These are phyloP conservation scores for Microbotryum violaceum DNA, from an alignment of 1,284 basidiomycete genomes.

Conservation along the genomic window DNA sequence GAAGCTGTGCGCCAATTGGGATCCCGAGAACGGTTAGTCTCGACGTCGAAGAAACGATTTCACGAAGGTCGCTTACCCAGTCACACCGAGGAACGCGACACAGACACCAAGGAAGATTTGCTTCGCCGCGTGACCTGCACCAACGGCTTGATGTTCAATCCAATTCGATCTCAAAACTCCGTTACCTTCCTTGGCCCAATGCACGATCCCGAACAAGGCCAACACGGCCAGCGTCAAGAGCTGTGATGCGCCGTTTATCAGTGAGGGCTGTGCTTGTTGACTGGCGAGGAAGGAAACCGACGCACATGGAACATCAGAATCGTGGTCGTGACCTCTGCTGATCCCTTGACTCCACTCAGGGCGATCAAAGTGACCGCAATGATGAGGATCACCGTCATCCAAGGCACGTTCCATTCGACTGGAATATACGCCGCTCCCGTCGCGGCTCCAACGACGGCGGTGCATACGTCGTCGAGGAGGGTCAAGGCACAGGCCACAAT, in stretches of 20 bases:
- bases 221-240: constrained; percentile 52
- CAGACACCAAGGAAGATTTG: constrained; percentile 59
- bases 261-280: too few relatives aligned
- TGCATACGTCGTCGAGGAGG: constrained; percentile 58
- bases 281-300: too few relatives aligned
- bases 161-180: constrained; percentile 53
- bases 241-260: neutral
- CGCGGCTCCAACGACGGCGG: constrained; percentile 59
- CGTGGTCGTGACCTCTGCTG: constrained; percentile 40
- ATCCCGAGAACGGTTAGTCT: too few relatives aligned
- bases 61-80: constrained; percentile 46
- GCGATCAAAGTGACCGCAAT: constrained; percentile 51
- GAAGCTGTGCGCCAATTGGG: constrained; percentile 42
- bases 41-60: neutral
- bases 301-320: neutral
- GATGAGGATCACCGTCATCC: constrained; percentile 50
- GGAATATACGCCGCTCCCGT: constrained; percentile 59
- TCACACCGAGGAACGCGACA: constrained; percentile 59
- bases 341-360: constrained; percentile 56
- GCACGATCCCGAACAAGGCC: constrained; percentile 46
- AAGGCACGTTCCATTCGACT: constrained; percentile 53
- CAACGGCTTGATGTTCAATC: constrained; percentile 40
- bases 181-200: constrained; percentile 52
- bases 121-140: constrained; percentile 40
- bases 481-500: constrained; percentile 55